These are phyloP conservation scores for Thielaviopsis euricoi DNA, from an alignment of 2,329 filamentous ascomycete species.

Conservation along the genomic window DNA sequence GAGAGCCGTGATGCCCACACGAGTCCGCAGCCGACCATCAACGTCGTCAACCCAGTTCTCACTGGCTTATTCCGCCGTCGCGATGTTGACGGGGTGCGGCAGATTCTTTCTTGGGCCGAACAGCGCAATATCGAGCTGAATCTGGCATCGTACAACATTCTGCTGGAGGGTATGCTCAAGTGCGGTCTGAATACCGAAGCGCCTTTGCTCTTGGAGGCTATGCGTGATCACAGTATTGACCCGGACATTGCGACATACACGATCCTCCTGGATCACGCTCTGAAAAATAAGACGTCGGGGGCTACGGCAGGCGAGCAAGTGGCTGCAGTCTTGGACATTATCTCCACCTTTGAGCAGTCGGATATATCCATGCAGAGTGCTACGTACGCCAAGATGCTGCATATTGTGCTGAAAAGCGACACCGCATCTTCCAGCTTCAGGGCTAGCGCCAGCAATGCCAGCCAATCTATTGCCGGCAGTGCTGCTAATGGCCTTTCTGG, in stretches of 20 bases:
- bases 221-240: slow-evolving; percentile 37
- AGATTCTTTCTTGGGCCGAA: slow-evolving; percentile 42
- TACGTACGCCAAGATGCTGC: slow-evolving; percentile 54
- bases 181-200: slow-evolving; percentile 31
- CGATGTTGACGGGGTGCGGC: slow-evolving; percentile 31
- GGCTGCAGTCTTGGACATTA: slow-evolving; percentile 32
- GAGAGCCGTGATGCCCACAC: not conserved
- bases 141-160: slow-evolving; percentile 48
- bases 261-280: slow-evolving; percentile 47
- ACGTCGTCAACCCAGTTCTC: slow-evolving; percentile 54
- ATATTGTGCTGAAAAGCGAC: slow-evolving; percentile 33
- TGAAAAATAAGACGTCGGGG: slow-evolving; percentile 15
- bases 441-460: slow-evolving; percentile 15
- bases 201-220: slow-evolving; percentile 36
- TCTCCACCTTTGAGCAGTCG: slow-evolving; percentile 38
- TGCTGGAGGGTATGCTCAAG: slow-evolving; percentile 45
- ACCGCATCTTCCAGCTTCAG: slow-evolving; percentile 21
- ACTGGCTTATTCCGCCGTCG: slow-evolving; percentile 38
- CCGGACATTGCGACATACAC: slow-evolving; percentile 58
- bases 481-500: no score
- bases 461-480: no score
- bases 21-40: slow-evolving; percentile 42
- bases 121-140: slow-evolving; percentile 38
- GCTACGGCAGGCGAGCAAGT: slow-evolving; percentile 29
- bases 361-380: slow-evolving; percentile 43